Evolutionary conservation across 352 stramenopile genomes (phyloP), one percentile per base, ranked within the genome.

Genomic region (Pythium scleroteichum): DNA sequence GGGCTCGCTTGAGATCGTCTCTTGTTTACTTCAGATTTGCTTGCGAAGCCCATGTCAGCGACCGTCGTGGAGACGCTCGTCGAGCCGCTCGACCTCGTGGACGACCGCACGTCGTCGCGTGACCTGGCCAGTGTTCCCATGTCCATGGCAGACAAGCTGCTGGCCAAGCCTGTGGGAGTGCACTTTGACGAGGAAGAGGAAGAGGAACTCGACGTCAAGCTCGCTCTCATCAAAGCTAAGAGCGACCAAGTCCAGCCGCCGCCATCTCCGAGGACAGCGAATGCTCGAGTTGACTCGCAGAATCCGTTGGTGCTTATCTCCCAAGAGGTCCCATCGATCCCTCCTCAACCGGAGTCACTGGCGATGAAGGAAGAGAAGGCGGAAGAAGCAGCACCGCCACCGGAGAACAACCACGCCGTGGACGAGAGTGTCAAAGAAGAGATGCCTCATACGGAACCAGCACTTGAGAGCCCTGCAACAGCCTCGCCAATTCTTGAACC

Each of bases 1-100:
- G 14, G 33, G 33, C 33, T 39, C 14, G 8, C 33, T 39, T 39
- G 33, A 14, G 33, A 39, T 8, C 14, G 33, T 14, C 8, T 14
- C 38, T 44, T 7, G 38, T 19, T 17, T n/a, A n/a, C 13, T 20
- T 44, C 38, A 44, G 38, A 44, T 17, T 44, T 44, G 13, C 38
- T 20, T 13, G 38, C 38, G 38, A 44, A 44, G 4, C 3, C 38
- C 5, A 44, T 44, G 38, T n/a, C 38, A n/a, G 7, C 38, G 7
- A 44, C 38, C 17, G 32, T 53, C 1, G 53, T 65, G 48, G 29
- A 59, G 29, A 65, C 58, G 32, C 58, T 50, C 5, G 58, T 65
- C 26, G 58, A 65, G 58, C 39, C 41, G 58, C 58, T 65, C 19
- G 58, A 49, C 16, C 41, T 59, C 19, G 20, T 35, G 7, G 33